phyloP scores from a whole-genome alignment of 1,284 basidiomycete species.

The Somion occarium region DNA sequence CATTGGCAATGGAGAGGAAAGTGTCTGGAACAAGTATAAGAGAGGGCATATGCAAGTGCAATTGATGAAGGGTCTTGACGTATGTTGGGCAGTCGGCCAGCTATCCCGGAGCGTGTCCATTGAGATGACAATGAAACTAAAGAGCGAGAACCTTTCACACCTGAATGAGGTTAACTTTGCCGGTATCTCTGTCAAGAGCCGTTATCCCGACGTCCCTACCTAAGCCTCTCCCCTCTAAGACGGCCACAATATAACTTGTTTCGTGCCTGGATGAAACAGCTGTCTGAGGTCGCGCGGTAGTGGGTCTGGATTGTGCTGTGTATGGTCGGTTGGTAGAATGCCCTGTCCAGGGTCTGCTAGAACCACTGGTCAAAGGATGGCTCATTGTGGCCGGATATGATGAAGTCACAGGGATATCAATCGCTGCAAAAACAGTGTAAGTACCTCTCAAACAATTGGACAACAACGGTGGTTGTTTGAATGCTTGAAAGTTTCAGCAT shows the following conservation, averaged over 20 bases:
- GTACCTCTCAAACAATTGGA: too few relatives aligned
- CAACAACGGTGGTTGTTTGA: too few relatives aligned
- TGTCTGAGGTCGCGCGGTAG: constrained; percentile 51
- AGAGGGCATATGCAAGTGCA: constrained; percentile 70
- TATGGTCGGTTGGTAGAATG: constrained; percentile 18
- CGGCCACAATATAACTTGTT: constrained; percentile 56
- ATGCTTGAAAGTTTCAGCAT: too few relatives aligned
- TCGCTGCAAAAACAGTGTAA: too few relatives aligned
- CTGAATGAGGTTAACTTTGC: constrained; percentile 69
- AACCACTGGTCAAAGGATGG: too few relatives aligned
- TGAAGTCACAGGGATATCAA: too few relatives aligned
- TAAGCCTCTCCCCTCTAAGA: constrained; percentile 71
- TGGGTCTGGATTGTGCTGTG: constrained; percentile 25
- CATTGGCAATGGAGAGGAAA: constrained; percentile 54
- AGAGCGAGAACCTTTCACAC: constrained; percentile 35
- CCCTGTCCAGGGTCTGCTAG: constrained; percentile 10
- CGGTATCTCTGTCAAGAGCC: constrained; percentile 77
- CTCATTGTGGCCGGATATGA: too few relatives aligned
- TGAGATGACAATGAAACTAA: not conserved
- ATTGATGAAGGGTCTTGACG: constrained; percentile 83
- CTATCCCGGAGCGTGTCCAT: constrained; percentile 32
- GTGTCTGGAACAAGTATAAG: constrained; percentile 79
- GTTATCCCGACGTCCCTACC: constrained; percentile 84
- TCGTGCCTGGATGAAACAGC: constrained; percentile 55
- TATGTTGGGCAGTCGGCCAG: constrained; percentile 81